phyloP scores from a whole-genome alignment of 73 alveolate genomes.

The Tetrahymena malaccensis region DNA sequence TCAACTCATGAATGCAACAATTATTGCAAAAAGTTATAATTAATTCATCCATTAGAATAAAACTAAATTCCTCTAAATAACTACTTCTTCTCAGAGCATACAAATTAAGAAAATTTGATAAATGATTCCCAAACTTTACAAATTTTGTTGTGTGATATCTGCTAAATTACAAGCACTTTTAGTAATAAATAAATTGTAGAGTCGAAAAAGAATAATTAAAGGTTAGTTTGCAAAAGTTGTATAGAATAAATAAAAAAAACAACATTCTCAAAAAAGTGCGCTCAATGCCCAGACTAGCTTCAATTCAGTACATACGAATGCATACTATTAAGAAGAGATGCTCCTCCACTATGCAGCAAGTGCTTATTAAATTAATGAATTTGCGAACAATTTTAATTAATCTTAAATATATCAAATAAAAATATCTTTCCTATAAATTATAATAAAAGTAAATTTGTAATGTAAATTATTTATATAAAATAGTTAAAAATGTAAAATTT shows the following conservation, averaged over 20 bases:
- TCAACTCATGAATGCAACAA: constrained; percentile 37
- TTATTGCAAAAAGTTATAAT: not conserved
- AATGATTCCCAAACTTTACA: not conserved
- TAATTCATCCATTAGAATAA: not conserved
- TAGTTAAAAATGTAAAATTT: too few species aligned
- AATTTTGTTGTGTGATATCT: not conserved
- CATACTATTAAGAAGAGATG: not conserved
- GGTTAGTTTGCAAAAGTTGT: not conserved
- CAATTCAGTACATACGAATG: not conserved
- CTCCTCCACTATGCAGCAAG: not conserved
- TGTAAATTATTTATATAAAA: too few species aligned
- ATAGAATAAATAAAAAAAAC: not conserved
- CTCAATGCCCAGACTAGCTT: not conserved
- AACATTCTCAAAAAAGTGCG: not conserved
- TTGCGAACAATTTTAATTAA: too few species aligned
- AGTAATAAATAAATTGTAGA: not conserved
- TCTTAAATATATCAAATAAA: too few species aligned
- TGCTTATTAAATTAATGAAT: not conserved
- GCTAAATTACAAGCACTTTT: not conserved
- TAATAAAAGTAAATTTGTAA: too few species aligned
- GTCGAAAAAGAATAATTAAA: not conserved
- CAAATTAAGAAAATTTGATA: not conserved
- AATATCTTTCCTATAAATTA: too few species aligned
- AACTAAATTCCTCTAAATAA: not conserved
- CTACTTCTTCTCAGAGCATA: not conserved